phyloP scores from a whole-genome alignment of 441 rosid species.

The Dalechampia spathulata region DNA sequence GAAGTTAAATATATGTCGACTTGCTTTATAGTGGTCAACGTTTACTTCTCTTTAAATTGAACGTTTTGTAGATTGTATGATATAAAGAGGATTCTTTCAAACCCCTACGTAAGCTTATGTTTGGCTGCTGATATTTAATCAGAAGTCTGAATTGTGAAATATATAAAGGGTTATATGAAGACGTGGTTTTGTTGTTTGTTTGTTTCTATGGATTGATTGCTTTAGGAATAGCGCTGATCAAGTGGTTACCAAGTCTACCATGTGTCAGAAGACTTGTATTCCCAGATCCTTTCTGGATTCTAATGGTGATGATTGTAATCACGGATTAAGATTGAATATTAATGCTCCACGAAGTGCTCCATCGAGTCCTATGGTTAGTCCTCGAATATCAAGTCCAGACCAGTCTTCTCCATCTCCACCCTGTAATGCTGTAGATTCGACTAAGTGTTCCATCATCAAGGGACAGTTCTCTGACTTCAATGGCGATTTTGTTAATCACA shows the following conservation, averaged over 20 bases:
- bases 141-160: no score
- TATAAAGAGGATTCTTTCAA: no score
- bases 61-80: no score
- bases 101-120: no score
- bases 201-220: background rate
- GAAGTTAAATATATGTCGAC: no score
- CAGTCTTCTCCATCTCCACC: slow-evolving; percentile 18
- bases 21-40: no score
- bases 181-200: slow-evolving; percentile 2
- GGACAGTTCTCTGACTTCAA: slow-evolving; percentile 23
- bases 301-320: slow-evolving; percentile 13
- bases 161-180: background rate
- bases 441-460: slow-evolving; percentile 16
- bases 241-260: slow-evolving; percentile 11
- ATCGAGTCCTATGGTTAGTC: slow-evolving; percentile 29
- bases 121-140: no score
- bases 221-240: slow-evolving; percentile 28
- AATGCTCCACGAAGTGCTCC: slow-evolving; percentile 26
- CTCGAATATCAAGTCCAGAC: slow-evolving; percentile 20
- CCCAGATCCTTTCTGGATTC: slow-evolving; percentile 8
- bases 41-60: no score
- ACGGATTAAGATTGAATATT: slow-evolving; percentile 13
- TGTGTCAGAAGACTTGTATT: slow-evolving; percentile 10
- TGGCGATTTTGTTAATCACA: slow-evolving; percentile 14
- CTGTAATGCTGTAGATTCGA: slow-evolving; percentile 1